Evolutionary conservation across 106 monocot species (phyloP).

Genomic region (Cymbidium sinense): DNA sequence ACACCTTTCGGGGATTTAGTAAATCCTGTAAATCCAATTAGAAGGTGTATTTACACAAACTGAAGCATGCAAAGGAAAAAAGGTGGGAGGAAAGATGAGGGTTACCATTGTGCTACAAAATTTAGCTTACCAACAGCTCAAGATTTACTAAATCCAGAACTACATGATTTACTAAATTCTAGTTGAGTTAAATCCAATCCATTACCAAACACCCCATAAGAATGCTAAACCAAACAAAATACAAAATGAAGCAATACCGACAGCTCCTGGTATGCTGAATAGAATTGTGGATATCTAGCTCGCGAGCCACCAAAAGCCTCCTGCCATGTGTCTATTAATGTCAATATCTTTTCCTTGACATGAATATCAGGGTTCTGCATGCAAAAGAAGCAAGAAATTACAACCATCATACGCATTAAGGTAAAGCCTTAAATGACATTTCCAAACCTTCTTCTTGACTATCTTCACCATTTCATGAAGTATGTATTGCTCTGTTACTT

Average conservation of each 20-base stretch:
- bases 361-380: slow-evolving; percentile 61
- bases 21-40: too few relatives aligned
- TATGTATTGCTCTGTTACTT: slow-evolving; percentile 72
- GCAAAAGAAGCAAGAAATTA: slow-evolving; percentile 2
- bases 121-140: too few relatives aligned
- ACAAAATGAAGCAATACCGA: slow-evolving; percentile 33
- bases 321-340: slow-evolving; percentile 84
- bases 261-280: slow-evolving; percentile 71
- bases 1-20: too few relatives aligned
- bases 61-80: too few relatives aligned
- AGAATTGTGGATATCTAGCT: slow-evolving; percentile 82
- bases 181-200: too few relatives aligned
- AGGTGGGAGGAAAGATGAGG: too few relatives aligned
- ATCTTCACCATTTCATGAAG: slow-evolving; percentile 82
- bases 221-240: neutral
- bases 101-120: too few relatives aligned
- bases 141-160: too few relatives aligned
- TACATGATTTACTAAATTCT: too few relatives aligned
- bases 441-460: slow-evolving; percentile 78
- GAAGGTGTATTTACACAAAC: too few relatives aligned
- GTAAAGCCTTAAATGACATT: slow-evolving; percentile 5
- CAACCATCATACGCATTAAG: slow-evolving; percentile 1
- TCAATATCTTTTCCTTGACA: slow-evolving; percentile 80
- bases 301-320: slow-evolving; percentile 85
- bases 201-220: too few relatives aligned